Conservation (phyloP, 805 yeast genomes). For the Lachancea mirantina region DNA sequence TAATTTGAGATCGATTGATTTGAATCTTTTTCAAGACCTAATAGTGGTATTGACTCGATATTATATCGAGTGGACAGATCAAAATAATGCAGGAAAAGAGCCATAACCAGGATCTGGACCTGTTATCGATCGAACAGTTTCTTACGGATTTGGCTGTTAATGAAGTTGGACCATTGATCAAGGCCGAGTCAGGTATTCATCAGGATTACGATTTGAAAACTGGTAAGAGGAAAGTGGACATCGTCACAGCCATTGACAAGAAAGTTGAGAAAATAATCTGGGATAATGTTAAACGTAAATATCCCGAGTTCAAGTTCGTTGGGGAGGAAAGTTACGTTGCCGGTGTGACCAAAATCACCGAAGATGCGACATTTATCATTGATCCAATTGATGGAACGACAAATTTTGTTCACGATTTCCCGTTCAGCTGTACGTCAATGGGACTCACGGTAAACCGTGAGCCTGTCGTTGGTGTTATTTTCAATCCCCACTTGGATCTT, state of each 20-base stretch:
- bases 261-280: slow-evolving; percentile 44
- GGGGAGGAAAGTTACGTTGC: slow-evolving; percentile 54
- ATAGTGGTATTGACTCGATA: too few relatives aligned
- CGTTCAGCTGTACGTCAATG: slow-evolving; percentile 55
- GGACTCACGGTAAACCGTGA: slow-evolving; percentile 45
- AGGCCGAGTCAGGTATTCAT: slow-evolving; percentile 41
- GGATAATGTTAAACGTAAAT: slow-evolving; percentile 26
- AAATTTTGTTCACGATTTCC: slow-evolving; percentile 53
- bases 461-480: slow-evolving; percentile 58
- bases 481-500: slow-evolving; percentile 50
- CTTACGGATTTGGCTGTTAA: slow-evolving; percentile 21
- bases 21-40: too few relatives aligned
- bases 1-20: too few relatives aligned
- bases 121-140: slow-evolving; percentile 22
- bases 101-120: slow-evolving; percentile 10
- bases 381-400: slow-evolving; percentile 62
- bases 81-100: neutral
- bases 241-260: slow-evolving; percentile 59
- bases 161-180: slow-evolving; percentile 43
- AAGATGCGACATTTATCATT: slow-evolving; percentile 52
- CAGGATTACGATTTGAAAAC: slow-evolving; percentile 27
- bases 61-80: neutral
- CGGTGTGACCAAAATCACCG: slow-evolving; percentile 39
- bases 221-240: slow-evolving; percentile 41
- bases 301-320: slow-evolving; percentile 46